Conservation (phyloP, 495 filamentous ascomycete species). For the Melanomma pulvis-pyrius region DNA sequence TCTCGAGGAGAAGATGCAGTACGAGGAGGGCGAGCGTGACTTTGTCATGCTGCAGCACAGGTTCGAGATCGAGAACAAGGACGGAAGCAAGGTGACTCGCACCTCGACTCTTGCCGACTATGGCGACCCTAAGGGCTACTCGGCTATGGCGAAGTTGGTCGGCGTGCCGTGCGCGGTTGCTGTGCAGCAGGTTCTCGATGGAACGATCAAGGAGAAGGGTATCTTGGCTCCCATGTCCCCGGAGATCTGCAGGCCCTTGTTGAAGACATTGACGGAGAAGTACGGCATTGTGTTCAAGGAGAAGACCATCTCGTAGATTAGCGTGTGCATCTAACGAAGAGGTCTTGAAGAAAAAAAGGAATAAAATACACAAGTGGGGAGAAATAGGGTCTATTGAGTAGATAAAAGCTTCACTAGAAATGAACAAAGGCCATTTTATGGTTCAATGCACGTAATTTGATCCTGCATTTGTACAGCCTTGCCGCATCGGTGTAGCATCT, state of each 20-base stretch:
- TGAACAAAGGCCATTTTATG: background rate
- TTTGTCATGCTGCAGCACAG: constrained; percentile 87
- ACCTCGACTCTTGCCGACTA: constrained; percentile 86
- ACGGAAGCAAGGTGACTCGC: constrained; percentile 71
- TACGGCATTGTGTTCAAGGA: constrained; percentile 49
- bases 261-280: constrained; percentile 52
- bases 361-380: background rate
- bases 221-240: constrained; percentile 79
- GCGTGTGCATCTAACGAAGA: no score
- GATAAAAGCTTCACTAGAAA: background rate
- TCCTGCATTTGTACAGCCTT: background rate
- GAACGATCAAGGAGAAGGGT: constrained; percentile 75
- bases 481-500: no score
- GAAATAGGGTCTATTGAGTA: background rate
- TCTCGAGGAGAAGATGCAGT: constrained; percentile 91
- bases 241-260: constrained; percentile 65
- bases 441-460: background rate
- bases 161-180: constrained; percentile 64
- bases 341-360: background rate
- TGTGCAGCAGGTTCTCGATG: constrained; percentile 72
- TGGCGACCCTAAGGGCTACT: constrained; percentile 77
- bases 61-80: constrained; percentile 83
- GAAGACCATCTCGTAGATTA: constrained; percentile 39
- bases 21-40: constrained; percentile 79
- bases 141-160: constrained; percentile 86